Conservation (phyloP, 441 rosid genomes). For the Populus trichocarpa region DNA sequence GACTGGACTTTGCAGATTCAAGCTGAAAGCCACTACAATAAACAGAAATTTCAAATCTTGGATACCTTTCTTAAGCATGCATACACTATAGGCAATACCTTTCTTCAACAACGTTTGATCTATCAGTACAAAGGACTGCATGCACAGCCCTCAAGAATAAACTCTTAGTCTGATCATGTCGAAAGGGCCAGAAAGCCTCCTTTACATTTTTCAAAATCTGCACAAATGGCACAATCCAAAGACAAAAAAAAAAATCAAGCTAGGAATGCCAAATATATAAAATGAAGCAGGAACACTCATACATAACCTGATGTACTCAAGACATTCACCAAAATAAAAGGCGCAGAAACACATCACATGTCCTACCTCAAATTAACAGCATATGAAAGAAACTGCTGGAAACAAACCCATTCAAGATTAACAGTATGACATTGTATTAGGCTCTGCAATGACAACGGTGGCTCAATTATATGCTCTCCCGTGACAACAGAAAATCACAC, state of each 20-base stretch:
- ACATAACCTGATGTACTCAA: neutral
- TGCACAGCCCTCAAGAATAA: slow-evolving; percentile 56
- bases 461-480: neutral
- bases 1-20: too few relatives aligned
- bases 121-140: slow-evolving; percentile 46
- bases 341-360: neutral
- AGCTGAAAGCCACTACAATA: too few relatives aligned
- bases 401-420: neutral
- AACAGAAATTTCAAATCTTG: neutral
- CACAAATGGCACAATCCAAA: neutral
- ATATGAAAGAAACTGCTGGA: neutral
- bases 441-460: neutral
- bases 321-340: neutral
- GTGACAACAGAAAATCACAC: neutral
- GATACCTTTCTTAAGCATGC: neutral
- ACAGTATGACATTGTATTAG: neutral
- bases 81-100: slow-evolving; percentile 30
- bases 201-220: slow-evolving; percentile 58
- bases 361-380: neutral
- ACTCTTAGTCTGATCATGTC: slow-evolving; percentile 38
- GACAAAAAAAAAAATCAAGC: neutral
- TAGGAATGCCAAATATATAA: neutral
- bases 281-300: neutral
- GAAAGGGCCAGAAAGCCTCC: slow-evolving; percentile 74
- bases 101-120: slow-evolving; percentile 32